phyloP scores from a whole-genome alignment of 2,329 filamentous ascomycete species.

The Akanthomyces dipterigenus region DNA sequence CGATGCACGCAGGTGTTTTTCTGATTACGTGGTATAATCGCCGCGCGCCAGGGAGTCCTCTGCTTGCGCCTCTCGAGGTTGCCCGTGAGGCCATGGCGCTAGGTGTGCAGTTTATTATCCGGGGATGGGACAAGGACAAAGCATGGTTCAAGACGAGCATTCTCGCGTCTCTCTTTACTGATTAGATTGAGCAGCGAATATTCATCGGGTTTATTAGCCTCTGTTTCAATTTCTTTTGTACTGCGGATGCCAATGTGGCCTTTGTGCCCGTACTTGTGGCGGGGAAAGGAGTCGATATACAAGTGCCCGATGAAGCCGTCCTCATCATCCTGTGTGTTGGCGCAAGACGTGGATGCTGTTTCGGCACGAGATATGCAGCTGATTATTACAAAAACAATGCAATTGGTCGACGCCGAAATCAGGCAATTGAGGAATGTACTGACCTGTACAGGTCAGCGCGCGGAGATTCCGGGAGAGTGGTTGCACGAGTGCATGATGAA shows the following conservation, averaged over 20 bases:
- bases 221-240: conserved; percentile 26
- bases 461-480: background rate
- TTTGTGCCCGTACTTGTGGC: conserved; percentile 73
- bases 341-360: too few relatives aligned
- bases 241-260: conserved; percentile 63
- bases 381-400: background rate
- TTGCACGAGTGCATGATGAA: background rate
- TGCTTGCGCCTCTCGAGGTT: conserved; percentile 1
- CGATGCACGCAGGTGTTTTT: background rate
- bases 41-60: background rate
- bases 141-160: conserved; percentile 4
- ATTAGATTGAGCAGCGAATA: background rate
- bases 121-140: conserved; percentile 4
- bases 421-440: background rate
- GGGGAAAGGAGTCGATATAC: conserved; percentile 67
- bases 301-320: conserved; percentile 66
- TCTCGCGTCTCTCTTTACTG: background rate
- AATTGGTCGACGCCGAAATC: background rate
- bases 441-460: background rate
- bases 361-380: background rate
- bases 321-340: conserved; percentile 62
- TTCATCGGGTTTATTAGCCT: background rate
- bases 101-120: background rate
- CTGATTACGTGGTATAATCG: background rate
- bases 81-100: background rate